Conservation (phyloP, 345 rosid genomes). For the Citrus australasica region DNA sequence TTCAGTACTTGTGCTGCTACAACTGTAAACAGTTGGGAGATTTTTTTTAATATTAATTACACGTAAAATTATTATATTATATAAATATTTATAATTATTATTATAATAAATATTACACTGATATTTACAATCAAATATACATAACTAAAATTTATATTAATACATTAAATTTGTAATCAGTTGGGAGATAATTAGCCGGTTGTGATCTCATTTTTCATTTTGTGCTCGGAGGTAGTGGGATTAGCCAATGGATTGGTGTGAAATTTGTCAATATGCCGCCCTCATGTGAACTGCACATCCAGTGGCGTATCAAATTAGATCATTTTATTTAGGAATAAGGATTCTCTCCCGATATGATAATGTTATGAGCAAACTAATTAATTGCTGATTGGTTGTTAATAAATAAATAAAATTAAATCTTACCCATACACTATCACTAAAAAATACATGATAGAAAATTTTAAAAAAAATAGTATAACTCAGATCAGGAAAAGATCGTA, state of each 20-base stretch:
- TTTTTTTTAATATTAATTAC: no score
- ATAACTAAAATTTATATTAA: rapidly evolving
- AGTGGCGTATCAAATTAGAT: background rate
- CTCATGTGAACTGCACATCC: no score
- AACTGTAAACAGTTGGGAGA: background rate
- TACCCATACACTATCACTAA: rapidly evolving
- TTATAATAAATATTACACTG: rapidly evolving
- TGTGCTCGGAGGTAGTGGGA: no score
- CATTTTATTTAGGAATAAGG: background rate
- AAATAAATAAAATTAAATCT: no score
- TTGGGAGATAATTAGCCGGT: no score
- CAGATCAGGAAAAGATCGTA: rapidly evolving
- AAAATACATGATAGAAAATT: rapidly evolving
- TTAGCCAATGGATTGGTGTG: background rate
- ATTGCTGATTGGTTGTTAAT: rapidly evolving
- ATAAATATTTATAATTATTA: no score
- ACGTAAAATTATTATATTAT: rapidly evolving
- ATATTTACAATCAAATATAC: no score
- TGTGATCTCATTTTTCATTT: no score
- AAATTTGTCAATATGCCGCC: background rate
- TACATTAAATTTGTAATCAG: no score
- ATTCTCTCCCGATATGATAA: rapidly evolving
- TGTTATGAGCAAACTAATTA: rapidly evolving
- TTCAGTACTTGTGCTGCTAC: background rate
- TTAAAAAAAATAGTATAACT: rapidly evolving